Base-by-base conservation (phyloP, 441 rosid genomes). In the Iberis amara region DNA sequence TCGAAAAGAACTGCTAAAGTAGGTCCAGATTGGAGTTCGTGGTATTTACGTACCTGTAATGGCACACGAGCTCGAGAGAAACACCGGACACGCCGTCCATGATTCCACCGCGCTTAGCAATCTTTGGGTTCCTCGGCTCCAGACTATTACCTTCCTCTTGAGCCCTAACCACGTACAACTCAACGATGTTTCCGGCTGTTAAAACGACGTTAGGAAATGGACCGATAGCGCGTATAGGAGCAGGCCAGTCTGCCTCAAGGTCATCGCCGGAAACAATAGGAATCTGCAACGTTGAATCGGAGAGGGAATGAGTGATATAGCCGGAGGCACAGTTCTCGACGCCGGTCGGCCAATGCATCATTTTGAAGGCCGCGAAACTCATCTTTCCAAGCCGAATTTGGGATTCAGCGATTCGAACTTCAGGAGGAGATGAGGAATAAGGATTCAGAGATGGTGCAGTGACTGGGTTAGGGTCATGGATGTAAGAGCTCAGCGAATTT, bases 301-400 rank as follows among this genome's bases (percentile, higher is more conserved):
- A 78, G 62, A 79, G 72, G 53, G 74, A 76, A 70, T 84, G 94
- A 9, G 97, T 80, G 72, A 92, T 53, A 74, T 69, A 92, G 56
- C 96, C 99, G 57, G 99, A 81, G 21, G 80, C 88, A 57, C 97
- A 89, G 73, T 68, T 74, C 68, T 83, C 89, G 52, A 92, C 73
- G 64, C 90, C 89, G 52, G 97, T 89, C 0, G 97, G 96, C 82
- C 85, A 82, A 79, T 89, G 99, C 97, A 92, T 84, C 95, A 86
- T 79, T 57, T 92, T 89, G 78, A 71, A 88, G 47, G 95, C 96
- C 13, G 95, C 96, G 81, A 62, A 88, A 75, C 98, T 91, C 98
- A 91, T 91, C 50, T 33, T 6, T 26, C 47, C 13, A 21, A 32
- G 23, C 4, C 31, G 33, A 15, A 33, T 33, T 38, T 23, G 62